A percentile compares a stretch with the other conserved stretches of the same genome.
Evolutionary conservation across 129 eudicot genomes (phyloP).

Genomic region (Artemisia tridentata): DNA sequence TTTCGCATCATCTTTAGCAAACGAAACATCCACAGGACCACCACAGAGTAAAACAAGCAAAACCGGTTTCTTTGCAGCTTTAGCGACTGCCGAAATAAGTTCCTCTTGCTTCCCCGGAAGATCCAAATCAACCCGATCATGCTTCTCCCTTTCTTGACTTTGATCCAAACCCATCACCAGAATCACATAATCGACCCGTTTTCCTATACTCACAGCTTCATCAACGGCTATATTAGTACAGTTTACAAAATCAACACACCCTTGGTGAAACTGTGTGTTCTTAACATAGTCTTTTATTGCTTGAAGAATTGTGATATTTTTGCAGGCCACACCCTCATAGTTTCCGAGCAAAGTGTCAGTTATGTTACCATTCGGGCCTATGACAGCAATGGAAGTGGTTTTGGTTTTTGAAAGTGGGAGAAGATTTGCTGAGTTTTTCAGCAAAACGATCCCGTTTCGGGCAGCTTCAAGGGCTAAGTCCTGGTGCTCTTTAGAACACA

Average conservation of each 20-base stretch:
- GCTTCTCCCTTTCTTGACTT: constrained; percentile 53
- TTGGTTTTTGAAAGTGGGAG: constrained; percentile 55
- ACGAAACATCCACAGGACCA: constrained; percentile 66
- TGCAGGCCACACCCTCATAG: constrained; percentile 63
- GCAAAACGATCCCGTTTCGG: constrained; percentile 55
- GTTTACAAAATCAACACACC: constrained; percentile 46
- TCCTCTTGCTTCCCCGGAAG: constrained; percentile 61
- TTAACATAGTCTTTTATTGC: constrained; percentile 39
- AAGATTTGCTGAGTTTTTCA: constrained; percentile 46
- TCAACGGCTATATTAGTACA: constrained; percentile 44
- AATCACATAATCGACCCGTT: constrained; percentile 48
- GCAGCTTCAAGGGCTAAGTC: constrained; percentile 68
- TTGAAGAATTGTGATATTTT: constrained; percentile 39
- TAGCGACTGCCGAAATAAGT: constrained; percentile 44
- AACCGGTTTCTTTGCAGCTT: constrained; percentile 55
- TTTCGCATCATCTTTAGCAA: constrained; percentile 50
- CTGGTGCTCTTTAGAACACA: constrained; percentile 52
- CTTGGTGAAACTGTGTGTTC: constrained; percentile 39
- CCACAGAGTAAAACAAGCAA: constrained; percentile 56
- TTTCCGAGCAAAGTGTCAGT: constrained; percentile 49
- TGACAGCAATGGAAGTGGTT: constrained; percentile 56
- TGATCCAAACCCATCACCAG: constrained; percentile 65
- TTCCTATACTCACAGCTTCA: constrained; percentile 42
- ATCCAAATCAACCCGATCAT: constrained; percentile 48
- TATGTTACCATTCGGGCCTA: constrained; percentile 65